A percentile compares a stretch with the other conserved stretches of the same genome.
phyloP scores from a whole-genome alignment of 306 rosid species.

The Cicer yamashitae region DNA sequence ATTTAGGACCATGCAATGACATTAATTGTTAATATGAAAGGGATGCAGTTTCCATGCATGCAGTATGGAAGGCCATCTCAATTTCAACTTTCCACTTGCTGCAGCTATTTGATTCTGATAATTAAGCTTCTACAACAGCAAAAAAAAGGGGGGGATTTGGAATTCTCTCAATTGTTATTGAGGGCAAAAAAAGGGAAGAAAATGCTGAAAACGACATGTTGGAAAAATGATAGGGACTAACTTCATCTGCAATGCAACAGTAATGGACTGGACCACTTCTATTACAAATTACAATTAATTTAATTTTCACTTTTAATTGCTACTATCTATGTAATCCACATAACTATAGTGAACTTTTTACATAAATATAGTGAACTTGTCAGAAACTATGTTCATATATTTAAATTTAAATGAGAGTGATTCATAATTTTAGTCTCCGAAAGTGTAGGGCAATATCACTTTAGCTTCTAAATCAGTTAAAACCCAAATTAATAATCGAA shows the following conservation, averaged over 20 bases:
- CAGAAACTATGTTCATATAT: neutral
- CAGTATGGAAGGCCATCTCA: neutral
- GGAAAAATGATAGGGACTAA: neutral
- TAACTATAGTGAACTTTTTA: too few species aligned
- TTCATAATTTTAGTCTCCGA: too few species aligned
- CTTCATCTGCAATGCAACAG: neutral
- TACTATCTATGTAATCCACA: neutral
- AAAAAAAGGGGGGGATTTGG: neutral
- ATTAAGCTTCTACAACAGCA: neutral
- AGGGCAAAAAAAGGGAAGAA: neutral
- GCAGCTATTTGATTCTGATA: neutral
- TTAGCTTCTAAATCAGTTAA: too few species aligned
- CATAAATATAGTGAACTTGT: too few species aligned
- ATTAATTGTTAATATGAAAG: too few species aligned
- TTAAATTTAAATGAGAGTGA: too few species aligned
- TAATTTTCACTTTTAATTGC: neutral
- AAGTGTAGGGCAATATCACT: too few species aligned
- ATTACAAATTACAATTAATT: neutral
- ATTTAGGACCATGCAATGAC: neutral
- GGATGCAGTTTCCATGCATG: neutral
- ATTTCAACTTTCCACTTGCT: neutral
- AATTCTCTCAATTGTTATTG: neutral
- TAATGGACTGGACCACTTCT: constrained; percentile 3
- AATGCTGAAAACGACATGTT: neutral
- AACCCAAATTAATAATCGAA: too few species aligned